Conservation (phyloP, 164 flowering plant genomes). For the Aristolochia californica region DNA sequence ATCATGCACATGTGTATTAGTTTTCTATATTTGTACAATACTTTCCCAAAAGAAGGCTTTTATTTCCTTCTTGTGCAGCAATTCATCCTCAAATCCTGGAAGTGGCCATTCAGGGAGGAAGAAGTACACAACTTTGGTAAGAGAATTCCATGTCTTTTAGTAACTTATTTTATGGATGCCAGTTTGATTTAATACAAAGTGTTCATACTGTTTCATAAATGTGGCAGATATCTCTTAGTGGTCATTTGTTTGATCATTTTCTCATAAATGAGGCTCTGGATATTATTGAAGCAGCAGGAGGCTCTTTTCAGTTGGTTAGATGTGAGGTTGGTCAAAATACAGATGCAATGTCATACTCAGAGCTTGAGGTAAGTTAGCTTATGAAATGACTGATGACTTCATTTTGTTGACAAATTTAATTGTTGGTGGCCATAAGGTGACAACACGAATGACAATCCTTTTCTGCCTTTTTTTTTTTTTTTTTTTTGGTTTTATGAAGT, state of each 20-base stretch:
- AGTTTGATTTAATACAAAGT: not conserved
- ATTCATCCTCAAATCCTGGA: slow-evolving; percentile 19
- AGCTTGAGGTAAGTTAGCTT: slow-evolving; percentile 66
- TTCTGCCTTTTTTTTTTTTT: too few species aligned
- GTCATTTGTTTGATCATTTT: slow-evolving; percentile 92
- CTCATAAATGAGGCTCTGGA: slow-evolving; percentile 93
- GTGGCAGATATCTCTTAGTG: slow-evolving; percentile 88
- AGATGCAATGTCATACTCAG: slow-evolving; percentile 63
- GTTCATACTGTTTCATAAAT: not conserved
- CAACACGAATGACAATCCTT: not conserved
- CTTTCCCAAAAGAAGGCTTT: too few species aligned
- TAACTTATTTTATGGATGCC: not conserved
- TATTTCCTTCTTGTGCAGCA: slow-evolving; percentile 28
- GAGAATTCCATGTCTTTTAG: slow-evolving; percentile 3
- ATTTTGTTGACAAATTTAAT: not conserved
- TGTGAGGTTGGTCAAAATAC: slow-evolving; percentile 91
- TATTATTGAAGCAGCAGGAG: slow-evolving; percentile 96
- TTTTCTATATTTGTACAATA: too few species aligned
- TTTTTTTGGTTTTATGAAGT: too few species aligned
- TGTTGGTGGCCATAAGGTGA: not conserved
- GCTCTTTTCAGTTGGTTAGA: slow-evolving; percentile 77
- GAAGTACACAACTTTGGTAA: slow-evolving; percentile 49
- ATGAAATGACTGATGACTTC: not conserved
- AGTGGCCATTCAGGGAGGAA: slow-evolving; percentile 26
- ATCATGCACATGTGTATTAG: too few species aligned